phyloP scores from a whole-genome alignment of 257 asterid species.

The Jacaranda copaia region DNA sequence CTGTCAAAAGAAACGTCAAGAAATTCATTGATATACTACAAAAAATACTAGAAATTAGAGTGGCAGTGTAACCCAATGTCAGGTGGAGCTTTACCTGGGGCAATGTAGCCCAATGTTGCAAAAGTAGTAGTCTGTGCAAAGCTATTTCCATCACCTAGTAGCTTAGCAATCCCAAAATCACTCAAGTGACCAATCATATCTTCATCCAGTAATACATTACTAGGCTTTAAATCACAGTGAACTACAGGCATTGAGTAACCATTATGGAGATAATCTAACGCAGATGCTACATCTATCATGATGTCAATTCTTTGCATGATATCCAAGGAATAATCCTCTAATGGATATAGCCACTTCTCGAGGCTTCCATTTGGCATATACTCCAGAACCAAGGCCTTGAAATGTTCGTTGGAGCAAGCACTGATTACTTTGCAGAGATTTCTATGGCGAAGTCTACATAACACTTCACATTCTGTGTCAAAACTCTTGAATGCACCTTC shows the following conservation, averaged over 20 bases:
- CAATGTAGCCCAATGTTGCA: slow-evolving; percentile 30
- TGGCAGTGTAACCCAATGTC: too few relatives aligned
- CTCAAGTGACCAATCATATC: slow-evolving; percentile 27
- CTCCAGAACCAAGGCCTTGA: slow-evolving; percentile 35
- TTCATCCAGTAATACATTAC: slow-evolving; percentile 28
- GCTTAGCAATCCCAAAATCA: slow-evolving; percentile 34
- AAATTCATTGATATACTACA: background rate
- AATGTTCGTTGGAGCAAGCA: slow-evolving; percentile 30
- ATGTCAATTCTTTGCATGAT: slow-evolving; percentile 24
- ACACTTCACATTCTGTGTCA: slow-evolving; percentile 30
- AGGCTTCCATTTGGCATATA: slow-evolving; percentile 40
- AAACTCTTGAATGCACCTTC: slow-evolving; percentile 15
- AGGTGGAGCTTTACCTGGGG: slow-evolving; percentile 24
- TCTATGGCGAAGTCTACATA: slow-evolving; percentile 29
- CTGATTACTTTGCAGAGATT: slow-evolving; percentile 32
- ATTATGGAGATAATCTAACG: slow-evolving; percentile 34
- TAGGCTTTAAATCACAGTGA: slow-evolving; percentile 34
- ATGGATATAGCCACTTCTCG: slow-evolving; percentile 25
- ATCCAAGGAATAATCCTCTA: slow-evolving; percentile 10
- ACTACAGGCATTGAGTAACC: slow-evolving; percentile 20
- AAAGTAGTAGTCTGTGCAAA: slow-evolving; percentile 14
- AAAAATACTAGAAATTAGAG: background rate
- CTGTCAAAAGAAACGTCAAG: background rate
- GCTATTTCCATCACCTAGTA: slow-evolving; percentile 8
- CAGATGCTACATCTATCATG: slow-evolving; percentile 28